Evolutionary conservation across 495 filamentous ascomycete species (phyloP).

Genomic region (Talaromyces trachyspermus): DNA sequence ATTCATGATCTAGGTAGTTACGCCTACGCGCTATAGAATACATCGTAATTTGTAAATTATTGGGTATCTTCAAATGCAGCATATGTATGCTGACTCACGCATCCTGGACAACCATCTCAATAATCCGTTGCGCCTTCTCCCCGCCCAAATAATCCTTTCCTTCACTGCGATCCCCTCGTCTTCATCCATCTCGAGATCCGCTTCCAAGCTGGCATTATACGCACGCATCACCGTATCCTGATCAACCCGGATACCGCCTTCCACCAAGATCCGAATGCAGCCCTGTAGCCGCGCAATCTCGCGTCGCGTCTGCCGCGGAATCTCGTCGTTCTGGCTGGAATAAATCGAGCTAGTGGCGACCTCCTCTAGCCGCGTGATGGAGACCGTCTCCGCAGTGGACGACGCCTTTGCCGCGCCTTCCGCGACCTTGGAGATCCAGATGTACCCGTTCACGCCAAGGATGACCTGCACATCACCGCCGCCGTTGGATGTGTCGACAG

Average conservation of each 20-base stretch:
- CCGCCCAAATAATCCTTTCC: slow-evolving; percentile 64
- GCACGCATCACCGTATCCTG: slow-evolving; percentile 81
- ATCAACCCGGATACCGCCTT: slow-evolving; percentile 76
- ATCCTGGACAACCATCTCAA: slow-evolving; percentile 40
- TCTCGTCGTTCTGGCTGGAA: slow-evolving; percentile 83
- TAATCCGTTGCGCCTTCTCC: slow-evolving; percentile 55
- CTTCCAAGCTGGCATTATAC: slow-evolving; percentile 71
- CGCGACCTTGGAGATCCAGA: slow-evolving; percentile 80
- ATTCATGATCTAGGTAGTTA: no score
- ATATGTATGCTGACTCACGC: no score
- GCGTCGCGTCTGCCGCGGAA: slow-evolving; percentile 63
- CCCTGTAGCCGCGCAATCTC: slow-evolving; percentile 81
- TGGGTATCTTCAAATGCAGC: no score
- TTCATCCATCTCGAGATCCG: slow-evolving; percentile 53
- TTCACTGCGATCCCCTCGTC: slow-evolving; percentile 36
- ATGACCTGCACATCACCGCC: slow-evolving; percentile 80
- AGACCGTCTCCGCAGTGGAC: slow-evolving; percentile 40
- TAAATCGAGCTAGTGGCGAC: slow-evolving; percentile 67
- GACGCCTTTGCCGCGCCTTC: slow-evolving; percentile 45
- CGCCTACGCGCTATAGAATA: no score
- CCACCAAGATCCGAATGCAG: slow-evolving; percentile 72
- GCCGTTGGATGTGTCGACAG: slow-evolving; percentile 55
- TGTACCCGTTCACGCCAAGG: slow-evolving; percentile 90
- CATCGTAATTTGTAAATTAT: no score
- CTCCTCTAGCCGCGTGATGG: slow-evolving; percentile 81